Base-by-base conservation (phyloP, 495 filamentous ascomycete species). In the Aspergillus sclerotioniger region DNA sequence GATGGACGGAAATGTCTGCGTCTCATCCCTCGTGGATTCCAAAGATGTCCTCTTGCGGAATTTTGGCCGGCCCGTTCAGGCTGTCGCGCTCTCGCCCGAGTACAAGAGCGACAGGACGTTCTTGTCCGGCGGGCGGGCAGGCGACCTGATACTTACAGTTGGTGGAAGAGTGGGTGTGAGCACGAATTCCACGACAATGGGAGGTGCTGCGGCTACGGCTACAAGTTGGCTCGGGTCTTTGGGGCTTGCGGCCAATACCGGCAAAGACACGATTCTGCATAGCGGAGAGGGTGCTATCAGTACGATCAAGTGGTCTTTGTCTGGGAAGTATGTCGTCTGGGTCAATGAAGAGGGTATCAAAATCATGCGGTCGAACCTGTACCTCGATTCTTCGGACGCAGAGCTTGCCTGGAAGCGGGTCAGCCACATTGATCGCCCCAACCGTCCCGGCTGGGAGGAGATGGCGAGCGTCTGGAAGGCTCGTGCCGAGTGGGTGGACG, bases 331-430 rank as follows among this genome's bases (percentile, higher is more conserved):
- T 68, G 89, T 98, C 3, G 88, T 84, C 0, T 98, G 94, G 94
- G 80, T 94, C 20, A 98, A 96, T 63, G 94, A 98, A 71, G 87
- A 93, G 63, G 94, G 94, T 1, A 92, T 96, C 65, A 96, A 96
- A 70, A 91, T 98, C 49, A 98, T 98, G 94, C 82, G 94, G 45
- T 90, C 90, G 4, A 92, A 92, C 66, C 70, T 96, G 21, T 83
- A 91, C 54, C 79, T 97, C 4, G 90, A 94, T 15, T 85, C 79
- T 35, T 82, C 82, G 6, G 89, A 95, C 58, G 71, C 80, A 3
- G 93, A 96, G 15, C 84, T 87, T 61, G 89, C 92, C 19, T 98
- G 94, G 94, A 97, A 94, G 69, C 83, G 94, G n/a, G 88, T 98
- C 59, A 91, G 89, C 28, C 94, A 97, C 67, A 87, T 93, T 46